Base-by-base conservation (phyloP, 441 rosid species). In the Croton laevigatus region DNA sequence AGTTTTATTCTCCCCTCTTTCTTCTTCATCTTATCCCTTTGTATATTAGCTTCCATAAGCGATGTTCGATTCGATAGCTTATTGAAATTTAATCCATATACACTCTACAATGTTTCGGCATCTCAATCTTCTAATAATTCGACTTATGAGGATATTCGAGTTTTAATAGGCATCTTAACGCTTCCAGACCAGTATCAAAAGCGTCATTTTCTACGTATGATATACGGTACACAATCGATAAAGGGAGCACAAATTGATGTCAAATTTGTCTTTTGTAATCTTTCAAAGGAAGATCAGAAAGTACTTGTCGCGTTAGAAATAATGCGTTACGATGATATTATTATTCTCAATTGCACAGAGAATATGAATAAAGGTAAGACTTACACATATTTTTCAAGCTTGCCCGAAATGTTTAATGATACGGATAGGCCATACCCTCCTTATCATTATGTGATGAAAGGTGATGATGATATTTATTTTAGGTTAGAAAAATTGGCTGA, bases 351-450 rank as follows among this genome's bases (percentile, higher is more conserved):
- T 23, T 93, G 97, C 74, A 74, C 79, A 3, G 96, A 93, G 81
- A 93, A 91, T 78, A 91, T 93, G 97, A 85, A 93, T 73, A 79
- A 87, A n/a, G 98, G 98, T 72, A 93, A 93, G 76, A 91, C 96
- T 0, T 89, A 89, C 78, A 86, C 93, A 0, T 91, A 80, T 68
- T 89, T 93, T 72, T 88, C 93, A 10, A 91, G 94, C 84, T 72
- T 93, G 72, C 91, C 94, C 0, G 87, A 81, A 16, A 40, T 93
- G 57, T 68, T 89, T 32, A 84, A 81, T 44, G 78, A 77, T 46
- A 69, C 84, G 0, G 72, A 55, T 59, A 60, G 34, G 14, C 77
- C 75, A 19, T 66, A 73, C 58, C 97, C 98, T 45, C 97, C 96
- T 0, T 93, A 91, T 78, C 71, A 73, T 60, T 73, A 73, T 34